phyloP scores from a whole-genome alignment of 2,329 filamentous ascomycete genomes.

The Alternaria rosae region DNA sequence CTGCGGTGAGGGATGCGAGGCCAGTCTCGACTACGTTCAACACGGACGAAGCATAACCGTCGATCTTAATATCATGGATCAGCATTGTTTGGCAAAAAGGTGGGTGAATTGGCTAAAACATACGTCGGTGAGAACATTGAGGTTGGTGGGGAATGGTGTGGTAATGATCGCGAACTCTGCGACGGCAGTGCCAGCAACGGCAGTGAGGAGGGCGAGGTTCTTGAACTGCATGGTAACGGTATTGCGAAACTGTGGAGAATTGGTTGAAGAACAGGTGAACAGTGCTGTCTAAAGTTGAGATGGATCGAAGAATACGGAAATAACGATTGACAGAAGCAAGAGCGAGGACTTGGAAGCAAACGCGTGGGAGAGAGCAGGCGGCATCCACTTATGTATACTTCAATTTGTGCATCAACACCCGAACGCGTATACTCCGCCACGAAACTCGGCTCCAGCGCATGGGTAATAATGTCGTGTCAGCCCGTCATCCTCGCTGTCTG shows the following conservation, averaged over 20 bases:
- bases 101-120: background rate
- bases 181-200: conserved; percentile 25
- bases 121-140: conserved; percentile 27
- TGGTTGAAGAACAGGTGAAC: background rate
- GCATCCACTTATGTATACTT: background rate
- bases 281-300: background rate
- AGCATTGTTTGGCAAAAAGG: background rate
- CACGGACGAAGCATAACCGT: conserved; percentile 24
- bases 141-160: conserved; percentile 20
- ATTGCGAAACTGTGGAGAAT: background rate
- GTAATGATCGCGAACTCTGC: conserved; percentile 35
- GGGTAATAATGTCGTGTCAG: conserved; percentile 1
- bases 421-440: conserved; percentile 3
- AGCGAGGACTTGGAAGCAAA: background rate
- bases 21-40: conserved; percentile 18
- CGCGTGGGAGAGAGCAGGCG: background rate
- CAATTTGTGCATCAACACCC: background rate
- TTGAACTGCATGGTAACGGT: conserved; percentile 27
- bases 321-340: background rate
- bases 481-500: background rate
- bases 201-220: conserved; percentile 21
- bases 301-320: background rate
- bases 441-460: background rate
- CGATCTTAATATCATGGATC: conserved; percentile 5
- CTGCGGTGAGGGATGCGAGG: conserved; percentile 21